Percentiles rank a stretch among this genome's conserved stretches.
phyloP scores from a whole-genome alignment of 345 rosid genomes.

The Kandelia obovata region DNA sequence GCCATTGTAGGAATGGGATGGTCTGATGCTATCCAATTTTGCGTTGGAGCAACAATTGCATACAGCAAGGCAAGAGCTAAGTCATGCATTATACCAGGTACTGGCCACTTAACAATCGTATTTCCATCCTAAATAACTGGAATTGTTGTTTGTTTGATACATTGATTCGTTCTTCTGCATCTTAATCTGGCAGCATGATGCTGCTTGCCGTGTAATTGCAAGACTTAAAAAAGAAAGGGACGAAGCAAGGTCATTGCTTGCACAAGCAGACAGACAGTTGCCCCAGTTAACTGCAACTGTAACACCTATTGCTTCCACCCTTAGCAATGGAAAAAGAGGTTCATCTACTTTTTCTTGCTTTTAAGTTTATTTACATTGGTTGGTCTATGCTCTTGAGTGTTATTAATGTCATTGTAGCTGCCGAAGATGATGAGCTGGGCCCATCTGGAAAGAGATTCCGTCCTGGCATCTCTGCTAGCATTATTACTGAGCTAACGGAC shows the following conservation, averaged over 20 bases:
- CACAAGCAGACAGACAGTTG: slow-evolving; percentile 69
- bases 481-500: slow-evolving; percentile 67
- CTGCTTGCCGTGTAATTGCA: slow-evolving; percentile 99
- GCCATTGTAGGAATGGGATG: slow-evolving; percentile 85
- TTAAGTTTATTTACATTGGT: neutral
- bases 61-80: slow-evolving; percentile 93
- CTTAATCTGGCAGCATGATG: slow-evolving; percentile 69
- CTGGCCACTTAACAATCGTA: neutral
- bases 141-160: neutral
- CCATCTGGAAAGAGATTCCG: slow-evolving; percentile 49
- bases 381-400: slow-evolving; percentile 6
- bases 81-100: slow-evolving; percentile 98
- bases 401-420: slow-evolving; percentile 29
- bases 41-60: slow-evolving; percentile 95
- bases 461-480: slow-evolving; percentile 57
- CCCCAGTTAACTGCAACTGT: slow-evolving; percentile 50
- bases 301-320: slow-evolving; percentile 41
- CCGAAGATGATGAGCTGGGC: slow-evolving; percentile 49
- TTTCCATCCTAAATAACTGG: no score
- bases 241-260: slow-evolving; percentile 79
- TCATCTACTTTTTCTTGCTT: slow-evolving; percentile 10
- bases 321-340: slow-evolving; percentile 92
- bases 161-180: slow-evolving; percentile 12
- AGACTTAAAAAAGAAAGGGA: slow-evolving; percentile 93
- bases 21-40: slow-evolving; percentile 89